These are phyloP conservation scores for Microbotryum violaceum DNA, from an alignment of 1,284 basidiomycete genomes.

Conservation along the genomic window DNA sequence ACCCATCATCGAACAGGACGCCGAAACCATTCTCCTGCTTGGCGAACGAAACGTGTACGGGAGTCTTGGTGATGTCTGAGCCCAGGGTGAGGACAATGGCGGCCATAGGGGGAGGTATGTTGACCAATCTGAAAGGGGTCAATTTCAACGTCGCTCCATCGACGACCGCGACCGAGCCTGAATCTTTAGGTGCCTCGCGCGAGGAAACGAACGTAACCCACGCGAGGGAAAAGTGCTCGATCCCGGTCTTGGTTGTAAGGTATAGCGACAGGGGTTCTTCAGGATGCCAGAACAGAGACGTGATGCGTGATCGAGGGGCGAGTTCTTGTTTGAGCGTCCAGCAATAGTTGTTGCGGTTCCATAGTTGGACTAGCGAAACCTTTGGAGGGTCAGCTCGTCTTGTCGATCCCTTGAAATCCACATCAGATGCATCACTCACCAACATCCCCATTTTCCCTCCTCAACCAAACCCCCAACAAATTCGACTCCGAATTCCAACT, in stretches of 20 bases:
- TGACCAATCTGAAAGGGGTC: slow-evolving; percentile 88
- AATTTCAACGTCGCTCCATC: slow-evolving; percentile 78
- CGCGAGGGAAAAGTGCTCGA: slow-evolving; percentile 56
- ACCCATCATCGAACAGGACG: slow-evolving; percentile 51
- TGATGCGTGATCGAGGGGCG: slow-evolving; percentile 55
- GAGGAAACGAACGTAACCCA: slow-evolving; percentile 69
- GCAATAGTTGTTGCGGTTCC: slow-evolving; percentile 83
- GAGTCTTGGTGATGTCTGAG: slow-evolving; percentile 43
- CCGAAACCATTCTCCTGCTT: slow-evolving; percentile 54
- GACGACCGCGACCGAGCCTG: slow-evolving; percentile 80
- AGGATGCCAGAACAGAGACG: slow-evolving; percentile 73
- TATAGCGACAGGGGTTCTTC: slow-evolving; percentile 65
- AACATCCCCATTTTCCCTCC: slow-evolving; percentile 55
- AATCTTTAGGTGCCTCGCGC: slow-evolving; percentile 61
- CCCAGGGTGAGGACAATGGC: slow-evolving; percentile 54
- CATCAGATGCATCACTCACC: slow-evolving; percentile 46
- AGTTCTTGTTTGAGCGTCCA: slow-evolving; percentile 88
- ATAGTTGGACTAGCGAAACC: slow-evolving; percentile 70
- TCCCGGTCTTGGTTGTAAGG: slow-evolving; percentile 55
- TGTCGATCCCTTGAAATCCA: slow-evolving; percentile 2
- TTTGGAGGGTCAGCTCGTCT: not conserved
- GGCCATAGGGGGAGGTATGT: slow-evolving; percentile 92
- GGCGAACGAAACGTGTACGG: slow-evolving; percentile 62
- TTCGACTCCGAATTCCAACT: slow-evolving; percentile 85
- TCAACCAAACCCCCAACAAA: slow-evolving; percentile 76